Evolutionary conservation across 2,329 filamentous ascomycete species (phyloP).

Genomic region (Scopulariopsis brevicaulis): DNA sequence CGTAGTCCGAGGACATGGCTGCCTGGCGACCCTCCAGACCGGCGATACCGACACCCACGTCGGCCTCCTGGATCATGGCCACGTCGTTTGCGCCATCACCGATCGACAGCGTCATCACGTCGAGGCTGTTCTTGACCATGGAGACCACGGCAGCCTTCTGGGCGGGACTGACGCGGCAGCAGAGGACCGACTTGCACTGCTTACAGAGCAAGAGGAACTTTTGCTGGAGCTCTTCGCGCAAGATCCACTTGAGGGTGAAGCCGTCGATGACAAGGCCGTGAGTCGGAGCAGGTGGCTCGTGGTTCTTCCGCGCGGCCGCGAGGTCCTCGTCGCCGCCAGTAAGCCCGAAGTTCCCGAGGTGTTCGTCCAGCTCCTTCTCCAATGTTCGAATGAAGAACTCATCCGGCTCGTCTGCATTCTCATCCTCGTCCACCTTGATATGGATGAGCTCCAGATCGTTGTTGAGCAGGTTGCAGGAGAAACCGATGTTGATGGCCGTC

Average conservation of each 20-base stretch:
- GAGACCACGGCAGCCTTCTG: slow-evolving; percentile 96
- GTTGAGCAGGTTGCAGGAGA: slow-evolving; percentile 93
- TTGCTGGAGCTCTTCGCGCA: slow-evolving; percentile 73
- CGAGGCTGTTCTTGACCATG: slow-evolving; percentile 88
- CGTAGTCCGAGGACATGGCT: slow-evolving; percentile 93
- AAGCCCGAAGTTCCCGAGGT: slow-evolving; percentile 63
- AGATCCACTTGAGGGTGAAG: slow-evolving; percentile 79
- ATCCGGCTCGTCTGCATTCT: slow-evolving; percentile 33
- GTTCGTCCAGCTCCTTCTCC: slow-evolving; percentile 61
- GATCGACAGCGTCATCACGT: slow-evolving; percentile 91
- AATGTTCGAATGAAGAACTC: slow-evolving; percentile 44
- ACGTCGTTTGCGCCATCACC: slow-evolving; percentile 94
- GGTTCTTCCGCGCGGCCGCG: slow-evolving; percentile 64
- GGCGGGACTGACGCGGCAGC: slow-evolving; percentile 91
- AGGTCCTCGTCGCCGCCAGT: slow-evolving; percentile 82
- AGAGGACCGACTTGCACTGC: slow-evolving; percentile 91
- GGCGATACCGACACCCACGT: slow-evolving; percentile 92
- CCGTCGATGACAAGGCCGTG: slow-evolving; percentile 94
- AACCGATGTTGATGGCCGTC: slow-evolving; percentile 98
- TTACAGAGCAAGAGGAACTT: slow-evolving; percentile 95
- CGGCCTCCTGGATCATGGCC: slow-evolving; percentile 94
- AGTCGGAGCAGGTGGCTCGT: slow-evolving; percentile 75
- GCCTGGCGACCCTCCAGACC: slow-evolving; percentile 87
- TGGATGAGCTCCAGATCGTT: slow-evolving; percentile 97
- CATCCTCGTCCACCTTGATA: slow-evolving; percentile 72